phyloP scores from a whole-genome alignment of 176 grass and related monocot genomes.

The Zea mays region Zm-B73-REFERENCE-NAM-5.0 NC_050098.1:179261001-179261500 shows the following conservation, averaged over 20 bases:
- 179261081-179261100: background rate
- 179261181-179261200: slow-evolving; percentile 55
- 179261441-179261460: slow-evolving; percentile 23
- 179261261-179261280: slow-evolving; percentile 17
- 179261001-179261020: background rate
- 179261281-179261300: slow-evolving; percentile 33
- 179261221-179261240: slow-evolving; percentile 18
- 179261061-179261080: slow-evolving; percentile 25
- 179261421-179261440: background rate
- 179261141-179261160: slow-evolving; percentile 81
- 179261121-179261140: slow-evolving; percentile 81
- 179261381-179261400: background rate
- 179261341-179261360: slow-evolving; percentile 72
- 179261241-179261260: background rate
- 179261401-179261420: slow-evolving; percentile 13
- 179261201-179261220: slow-evolving; percentile 47
- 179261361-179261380: slow-evolving; percentile 79
- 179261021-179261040: slow-evolving; percentile 8
- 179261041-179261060: slow-evolving; percentile 25
- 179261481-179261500: slow-evolving; percentile 73
- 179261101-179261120: slow-evolving; percentile 55
- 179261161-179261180: slow-evolving; percentile 77
- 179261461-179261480: slow-evolving; percentile 40
- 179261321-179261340: slow-evolving; percentile 68
- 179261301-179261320: slow-evolving; percentile 73